Base-by-base conservation (phyloP, 1,284 basidiomycete species). In the Cerioporus squamosus region DNA sequence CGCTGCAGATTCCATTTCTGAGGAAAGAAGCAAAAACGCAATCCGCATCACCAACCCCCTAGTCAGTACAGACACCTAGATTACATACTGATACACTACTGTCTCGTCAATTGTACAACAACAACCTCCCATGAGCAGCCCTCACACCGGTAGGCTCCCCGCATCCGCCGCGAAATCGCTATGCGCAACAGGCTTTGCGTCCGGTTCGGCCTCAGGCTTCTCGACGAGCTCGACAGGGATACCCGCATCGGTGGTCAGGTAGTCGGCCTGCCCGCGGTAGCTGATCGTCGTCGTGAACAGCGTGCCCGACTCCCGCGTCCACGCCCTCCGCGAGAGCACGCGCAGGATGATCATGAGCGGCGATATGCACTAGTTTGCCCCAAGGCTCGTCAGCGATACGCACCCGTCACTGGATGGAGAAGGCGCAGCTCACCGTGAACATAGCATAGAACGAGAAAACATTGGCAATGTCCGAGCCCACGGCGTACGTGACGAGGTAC, bases 271-370 rank as follows among this genome's bases (percentile, higher is more conserved):
- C 8, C 56, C 59, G 12, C 42, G 46, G 38, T 60, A 61, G 54
- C 62, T 63, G 51, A 63, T 63, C 40, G 62, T 63, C 2, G 59
- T 63, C 14, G 62, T 63, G 44, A 63, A 61, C 5, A 56, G 42
- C 22, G 56, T 58, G 15, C 51, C 36, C 2, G 53, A 55, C 6
- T 63, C 61, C 10, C 59, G 51, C 38, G 66, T 68, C 72, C 72
- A 76, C 3, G 70, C 74, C 4, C 57, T 50, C 15, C 72, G 69
- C 58, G 69, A 68, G 5, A 73, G 67, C 5, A 74, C 66, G 1
- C 74, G 70, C 7, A 72, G 60, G n/a, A 72, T 71, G 52, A 76
- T 74, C 18, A 74, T 65, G 40, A 73, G 68, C 1, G 73, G 74
- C 1, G 72, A 69, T 2, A 76, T 59, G 29, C 61, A 67, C 73